These are phyloP conservation scores for Tuctoria greenei DNA, from an alignment of 176 grass and related monocot species.

Conservation along the genomic window DNA sequence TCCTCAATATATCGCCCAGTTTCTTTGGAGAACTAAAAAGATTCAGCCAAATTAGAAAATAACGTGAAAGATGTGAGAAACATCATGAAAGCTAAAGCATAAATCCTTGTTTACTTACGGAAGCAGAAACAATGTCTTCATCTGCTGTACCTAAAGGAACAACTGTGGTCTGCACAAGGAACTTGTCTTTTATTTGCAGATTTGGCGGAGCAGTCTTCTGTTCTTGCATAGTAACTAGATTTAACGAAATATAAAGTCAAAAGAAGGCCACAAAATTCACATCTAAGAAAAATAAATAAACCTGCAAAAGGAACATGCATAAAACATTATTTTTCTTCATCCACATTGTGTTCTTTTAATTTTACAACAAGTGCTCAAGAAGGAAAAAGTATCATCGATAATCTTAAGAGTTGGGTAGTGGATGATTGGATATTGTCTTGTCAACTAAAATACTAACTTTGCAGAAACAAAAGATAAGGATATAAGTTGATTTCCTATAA, in stretches of 20 bases:
- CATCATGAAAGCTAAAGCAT: slow-evolving; percentile 2
- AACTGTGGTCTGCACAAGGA: slow-evolving; percentile 75
- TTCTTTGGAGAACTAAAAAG: slow-evolving; percentile 81
- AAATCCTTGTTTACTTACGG: slow-evolving; percentile 57
- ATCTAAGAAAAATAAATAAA: not conserved
- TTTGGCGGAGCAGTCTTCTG: slow-evolving; percentile 56
- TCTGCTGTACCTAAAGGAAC: slow-evolving; percentile 73
- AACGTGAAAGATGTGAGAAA: slow-evolving; percentile 10
- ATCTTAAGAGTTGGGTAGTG: not conserved
- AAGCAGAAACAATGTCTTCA: slow-evolving; percentile 69
- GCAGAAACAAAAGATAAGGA: not conserved
- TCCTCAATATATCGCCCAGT: slow-evolving; percentile 69
- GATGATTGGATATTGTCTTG: not conserved
- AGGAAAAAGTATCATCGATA: not conserved
- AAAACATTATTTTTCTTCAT: not conserved
- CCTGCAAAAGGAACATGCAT: not conserved
- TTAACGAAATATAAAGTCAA: slow-evolving; percentile 28
- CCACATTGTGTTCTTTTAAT: not conserved
- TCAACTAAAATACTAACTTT: slow-evolving; percentile 2
- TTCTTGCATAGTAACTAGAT: slow-evolving; percentile 88
- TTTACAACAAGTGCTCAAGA: not conserved
- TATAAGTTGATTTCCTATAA: not conserved
- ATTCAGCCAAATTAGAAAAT: slow-evolving; percentile 25
- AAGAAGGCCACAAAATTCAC: not conserved
- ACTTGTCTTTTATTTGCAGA: slow-evolving; percentile 86